Evolutionary conservation across 768 basidiomycete species (phyloP).

Genomic region (Rhodotorula kratochvilovae): DNA sequence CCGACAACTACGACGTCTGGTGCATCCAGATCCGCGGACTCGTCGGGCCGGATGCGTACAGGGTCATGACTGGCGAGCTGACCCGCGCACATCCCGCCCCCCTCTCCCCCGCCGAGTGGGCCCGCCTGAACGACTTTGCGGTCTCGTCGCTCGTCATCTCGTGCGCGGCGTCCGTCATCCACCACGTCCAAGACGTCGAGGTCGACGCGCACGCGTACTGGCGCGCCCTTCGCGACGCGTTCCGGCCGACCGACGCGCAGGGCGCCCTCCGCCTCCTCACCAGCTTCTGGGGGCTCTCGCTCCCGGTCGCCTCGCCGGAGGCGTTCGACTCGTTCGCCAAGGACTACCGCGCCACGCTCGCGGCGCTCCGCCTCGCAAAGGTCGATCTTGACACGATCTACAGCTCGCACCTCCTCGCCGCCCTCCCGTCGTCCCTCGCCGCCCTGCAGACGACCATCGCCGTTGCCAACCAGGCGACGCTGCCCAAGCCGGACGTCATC

Average conservation of each 20-base stretch:
- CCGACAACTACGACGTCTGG: conserved; percentile 12
- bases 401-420: conserved; percentile 2
- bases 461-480: neutral
- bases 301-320: neutral
- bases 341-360: neutral
- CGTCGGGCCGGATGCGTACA: neutral
- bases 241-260: conserved; percentile 1
- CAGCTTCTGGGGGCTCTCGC: conserved; percentile 1
- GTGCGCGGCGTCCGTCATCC: neutral
- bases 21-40: conserved; percentile 1
- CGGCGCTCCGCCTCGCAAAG: neutral
- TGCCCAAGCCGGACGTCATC: neutral
- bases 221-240: neutral
- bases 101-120: neutral
- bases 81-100: neutral
- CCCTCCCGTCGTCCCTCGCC: conserved; percentile 1
- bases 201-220: neutral
- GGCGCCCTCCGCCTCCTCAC: conserved; percentile 5
- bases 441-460: conserved; percentile 1
- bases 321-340: neutral
- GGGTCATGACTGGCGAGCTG: neutral
- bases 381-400: neutral
- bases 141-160: no score
- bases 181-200: neutral
- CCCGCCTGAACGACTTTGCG: conserved; percentile 3